Conservation (phyloP, 371 early-diverging fungal genomes). For the Homolaphlyctis polyrhiza region DNA sequence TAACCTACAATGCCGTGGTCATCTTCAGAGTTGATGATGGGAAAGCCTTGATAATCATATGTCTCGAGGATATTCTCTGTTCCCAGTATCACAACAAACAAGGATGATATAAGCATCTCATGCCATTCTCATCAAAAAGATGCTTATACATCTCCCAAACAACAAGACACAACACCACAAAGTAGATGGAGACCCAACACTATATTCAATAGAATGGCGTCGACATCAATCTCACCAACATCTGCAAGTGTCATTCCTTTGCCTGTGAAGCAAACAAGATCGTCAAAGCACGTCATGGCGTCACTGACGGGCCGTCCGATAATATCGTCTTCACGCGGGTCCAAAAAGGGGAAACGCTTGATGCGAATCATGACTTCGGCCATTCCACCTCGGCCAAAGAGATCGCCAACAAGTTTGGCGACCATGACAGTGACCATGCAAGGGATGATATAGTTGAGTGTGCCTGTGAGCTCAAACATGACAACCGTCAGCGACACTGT, state of each 20-base stretch:
- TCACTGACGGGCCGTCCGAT: constrained; percentile 15
- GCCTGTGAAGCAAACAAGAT: constrained; percentile 50
- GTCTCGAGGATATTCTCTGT: neutral
- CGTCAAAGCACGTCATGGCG: constrained; percentile 27
- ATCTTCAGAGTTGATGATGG: constrained; percentile 44
- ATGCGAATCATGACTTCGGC: constrained; percentile 77
- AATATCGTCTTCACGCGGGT: constrained; percentile 50
- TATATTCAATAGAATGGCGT: no score
- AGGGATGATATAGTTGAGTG: constrained; percentile 83
- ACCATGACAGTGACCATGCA: constrained; percentile 90
- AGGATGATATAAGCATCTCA: no score
- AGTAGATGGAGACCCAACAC: no score
- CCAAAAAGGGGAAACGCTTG: constrained; percentile 80
- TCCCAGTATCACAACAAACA: no score
- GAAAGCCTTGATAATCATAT: constrained; percentile 25
- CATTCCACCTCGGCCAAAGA: constrained; percentile 75
- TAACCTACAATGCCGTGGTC: constrained; percentile 51
- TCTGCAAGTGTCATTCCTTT: constrained; percentile 46
- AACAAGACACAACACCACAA: no score
- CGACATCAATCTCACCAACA: constrained; percentile 10
- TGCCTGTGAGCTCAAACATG: constrained; percentile 94
- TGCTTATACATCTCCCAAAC: no score
- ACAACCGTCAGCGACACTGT: constrained; percentile 83
- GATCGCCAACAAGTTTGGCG: constrained; percentile 87
- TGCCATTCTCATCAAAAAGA: neutral